Evolutionary conservation across 192 early-diverging fungal genomes (phyloP), one percentile per base, ranked within the genome.

Genomic region (Coemansia sp.): DNA sequence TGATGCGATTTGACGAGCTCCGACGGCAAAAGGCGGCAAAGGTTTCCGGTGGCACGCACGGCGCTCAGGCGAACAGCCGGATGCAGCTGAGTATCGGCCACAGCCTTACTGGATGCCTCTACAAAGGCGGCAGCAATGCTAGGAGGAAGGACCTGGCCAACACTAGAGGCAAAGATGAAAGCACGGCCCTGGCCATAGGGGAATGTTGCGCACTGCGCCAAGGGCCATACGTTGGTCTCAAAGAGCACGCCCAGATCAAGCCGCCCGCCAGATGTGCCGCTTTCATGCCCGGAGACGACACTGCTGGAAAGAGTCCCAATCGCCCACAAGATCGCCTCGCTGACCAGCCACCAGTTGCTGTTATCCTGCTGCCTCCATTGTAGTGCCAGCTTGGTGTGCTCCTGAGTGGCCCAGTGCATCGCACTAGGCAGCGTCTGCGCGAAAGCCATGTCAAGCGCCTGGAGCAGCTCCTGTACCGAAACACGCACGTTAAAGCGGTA

Each of bases 121-220:
- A 96, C 86, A 79, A 94, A 95, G 46, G 93, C 89, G 2, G 75
- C 61, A 2, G 91, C 86, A 31, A 94, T 85, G 15, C 89, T 77
- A 1, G 83, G 59, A 15, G 93, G 93, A 31, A 96, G 78, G 20
- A 89, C 84, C 12, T 86, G 80, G 18, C 91, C 90, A 87, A 95
- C 94, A 71, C 91, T 87, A 54, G 91, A 91, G 3, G 92, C 88
- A 87, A 96, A 96, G 18, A 95, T 91, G 63, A 98, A 89, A 2
- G 95, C 91, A 15, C 97, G 94, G 5, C 96, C 95, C 77, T 95
- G 93, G 67, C 94, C 86, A 76, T 95, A 95, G 9, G 97, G 97
- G 9, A 72, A 77, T 12, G 89, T 89, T 86, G 75, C 16, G 59
- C 77, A 73, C 24, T 76, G 83, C 1, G 78, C 76, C 63, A 85